Percentiles rank a stretch among this genome's conserved stretches.
phyloP scores from a whole-genome alignment of 352 stramenopile genomes.

The Globisporangium lucens region DNA sequence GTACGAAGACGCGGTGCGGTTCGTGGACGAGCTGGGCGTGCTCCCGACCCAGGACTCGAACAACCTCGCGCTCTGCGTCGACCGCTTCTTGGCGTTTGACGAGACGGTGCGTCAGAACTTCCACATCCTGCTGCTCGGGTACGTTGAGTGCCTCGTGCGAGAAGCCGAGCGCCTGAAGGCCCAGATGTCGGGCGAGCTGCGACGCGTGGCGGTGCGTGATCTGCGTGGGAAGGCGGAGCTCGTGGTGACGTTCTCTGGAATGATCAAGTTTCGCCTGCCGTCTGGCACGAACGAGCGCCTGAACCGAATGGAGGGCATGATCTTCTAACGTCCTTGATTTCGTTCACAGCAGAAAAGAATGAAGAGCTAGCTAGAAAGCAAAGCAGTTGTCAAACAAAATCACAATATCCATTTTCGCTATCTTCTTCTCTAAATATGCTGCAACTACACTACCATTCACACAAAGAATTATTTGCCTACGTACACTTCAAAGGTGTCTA shows the following conservation, averaged over 20 bases:
- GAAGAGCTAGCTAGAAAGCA: constrained; percentile 4
- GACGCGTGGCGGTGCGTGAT: constrained; percentile 39
- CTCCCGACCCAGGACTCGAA: constrained; percentile 63
- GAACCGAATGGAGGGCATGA: constrained; percentile 87
- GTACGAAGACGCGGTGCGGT: constrained; percentile 77
- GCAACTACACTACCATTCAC: background rate
- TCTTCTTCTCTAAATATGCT: constrained; percentile 1
- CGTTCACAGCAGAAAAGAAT: background rate
- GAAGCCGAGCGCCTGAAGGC: constrained; percentile 77
- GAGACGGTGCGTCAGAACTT: constrained; percentile 83
- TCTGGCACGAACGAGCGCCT: constrained; percentile 79
- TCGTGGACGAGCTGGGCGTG: constrained; percentile 77
- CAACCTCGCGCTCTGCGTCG: constrained; percentile 63
- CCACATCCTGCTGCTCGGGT: constrained; percentile 79
- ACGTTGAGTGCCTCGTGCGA: constrained; percentile 85
- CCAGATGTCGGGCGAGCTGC: constrained; percentile 55
- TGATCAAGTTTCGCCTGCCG: constrained; percentile 87
- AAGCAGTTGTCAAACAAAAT: constrained; percentile 5
- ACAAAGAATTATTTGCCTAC: background rate
- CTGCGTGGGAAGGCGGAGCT: constrained; percentile 78
- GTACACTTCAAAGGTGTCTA: constrained; percentile 5
- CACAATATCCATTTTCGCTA: constrained; percentile 10
- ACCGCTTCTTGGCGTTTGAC: constrained; percentile 81
- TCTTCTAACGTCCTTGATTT: constrained; percentile 46
- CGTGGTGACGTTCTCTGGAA: constrained; percentile 82